Evolutionary conservation across 768 basidiomycete species (phyloP).

Genomic region (Mycena vitilis): DNA sequence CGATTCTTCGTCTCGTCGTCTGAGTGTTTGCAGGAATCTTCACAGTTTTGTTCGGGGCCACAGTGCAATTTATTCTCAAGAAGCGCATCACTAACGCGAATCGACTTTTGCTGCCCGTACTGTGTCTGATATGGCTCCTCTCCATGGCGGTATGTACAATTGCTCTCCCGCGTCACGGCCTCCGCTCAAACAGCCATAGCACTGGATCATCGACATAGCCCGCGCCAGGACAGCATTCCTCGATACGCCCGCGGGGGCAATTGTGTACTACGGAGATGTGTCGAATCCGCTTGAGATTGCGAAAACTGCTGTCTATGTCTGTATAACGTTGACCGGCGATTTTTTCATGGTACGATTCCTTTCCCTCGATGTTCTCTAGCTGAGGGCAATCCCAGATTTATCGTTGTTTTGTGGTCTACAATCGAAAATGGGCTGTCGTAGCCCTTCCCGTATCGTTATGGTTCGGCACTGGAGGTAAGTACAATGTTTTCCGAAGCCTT

Average conservation of each 20-base stretch:
- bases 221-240: conserved; percentile 18
- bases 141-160: too few species aligned
- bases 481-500: too few species aligned
- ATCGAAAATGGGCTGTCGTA: conserved; percentile 20
- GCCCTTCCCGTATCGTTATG: conserved; percentile 17
- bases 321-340: conserved; percentile 5
- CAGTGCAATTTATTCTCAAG: too few species aligned
- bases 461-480: conserved; percentile 6
- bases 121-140: too few species aligned
- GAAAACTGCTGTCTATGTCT: background rate
- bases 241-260: conserved; percentile 10
- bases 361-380: background rate
- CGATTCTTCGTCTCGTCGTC: too few species aligned
- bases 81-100: too few species aligned
- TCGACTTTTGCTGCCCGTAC: too few species aligned
- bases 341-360: conserved; percentile 16
- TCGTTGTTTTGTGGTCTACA: conserved; percentile 27
- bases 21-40: too few species aligned
- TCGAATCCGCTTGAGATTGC: background rate
- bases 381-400: conserved; percentile 13
- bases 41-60: too few species aligned
- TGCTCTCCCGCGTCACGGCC: too few species aligned
- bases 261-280: background rate
- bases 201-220: conserved; percentile 28
- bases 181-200: background rate